Percentiles rank a stretch among this genome's conserved stretches.
These are phyloP conservation scores for Malassezia sympodialis DNA, from an alignment of 1,284 basidiomycete genomes.

Conservation along the genomic window DNA sequence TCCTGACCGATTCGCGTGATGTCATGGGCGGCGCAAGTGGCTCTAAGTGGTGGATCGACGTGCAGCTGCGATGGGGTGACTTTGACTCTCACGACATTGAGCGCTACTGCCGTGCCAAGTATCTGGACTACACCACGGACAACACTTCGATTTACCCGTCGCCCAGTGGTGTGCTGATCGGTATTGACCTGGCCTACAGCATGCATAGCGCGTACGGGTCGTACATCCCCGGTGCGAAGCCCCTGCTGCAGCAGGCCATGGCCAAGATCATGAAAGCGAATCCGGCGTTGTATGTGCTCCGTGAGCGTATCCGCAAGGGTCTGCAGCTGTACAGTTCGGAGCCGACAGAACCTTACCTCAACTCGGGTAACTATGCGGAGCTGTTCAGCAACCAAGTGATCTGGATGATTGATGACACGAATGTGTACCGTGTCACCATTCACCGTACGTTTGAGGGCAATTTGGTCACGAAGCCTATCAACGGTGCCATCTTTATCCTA, in stretches of 20 bases:
- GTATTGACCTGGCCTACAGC: conserved; percentile 96
- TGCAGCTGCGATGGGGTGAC: conserved; percentile 94
- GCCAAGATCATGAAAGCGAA: conserved; percentile 99
- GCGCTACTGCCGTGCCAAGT: conserved; percentile 93
- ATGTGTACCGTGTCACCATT: conserved; percentile 98
- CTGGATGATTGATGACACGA: conserved; percentile 99
- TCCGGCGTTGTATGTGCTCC: conserved; percentile 91
- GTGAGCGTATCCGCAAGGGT: conserved; percentile 97
- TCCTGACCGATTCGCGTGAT: conserved; percentile 92
- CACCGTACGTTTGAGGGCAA: conserved; percentile 99
- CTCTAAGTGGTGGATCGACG: conserved; percentile 98
- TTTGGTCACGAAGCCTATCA: conserved; percentile 98
- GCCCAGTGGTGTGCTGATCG: conserved; percentile 94
- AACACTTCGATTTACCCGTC: conserved; percentile 93
- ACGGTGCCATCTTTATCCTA: conserved; percentile 99
- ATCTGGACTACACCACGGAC: conserved; percentile 72
- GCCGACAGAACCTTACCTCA: conserved; percentile 96
- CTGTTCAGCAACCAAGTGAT: conserved; percentile 99
- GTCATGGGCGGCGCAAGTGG: conserved; percentile 91
- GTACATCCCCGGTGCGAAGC: conserved; percentile 98
- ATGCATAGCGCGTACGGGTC: conserved; percentile 98
- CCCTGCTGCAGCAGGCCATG: conserved; percentile 96
- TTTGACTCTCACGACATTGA: conserved; percentile 74
- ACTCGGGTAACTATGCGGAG: conserved; percentile 92
- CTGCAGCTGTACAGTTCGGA: conserved; percentile 97